These are phyloP conservation scores for Euphorbia lathyris DNA, from an alignment of 345 rosid genomes.

Conservation along the genomic window DNA sequence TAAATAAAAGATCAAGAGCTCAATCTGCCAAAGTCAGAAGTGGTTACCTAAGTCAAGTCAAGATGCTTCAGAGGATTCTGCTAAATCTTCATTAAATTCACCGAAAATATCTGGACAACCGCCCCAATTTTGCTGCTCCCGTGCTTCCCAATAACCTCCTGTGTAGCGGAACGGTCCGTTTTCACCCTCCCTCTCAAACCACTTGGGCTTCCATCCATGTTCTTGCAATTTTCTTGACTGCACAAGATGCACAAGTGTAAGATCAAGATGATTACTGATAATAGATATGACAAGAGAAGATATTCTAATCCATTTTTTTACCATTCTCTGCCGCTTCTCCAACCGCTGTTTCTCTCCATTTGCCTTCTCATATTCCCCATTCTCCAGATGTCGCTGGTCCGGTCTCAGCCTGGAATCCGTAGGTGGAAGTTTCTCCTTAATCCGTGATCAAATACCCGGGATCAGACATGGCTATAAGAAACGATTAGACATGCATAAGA, in stretches of 20 bases:
- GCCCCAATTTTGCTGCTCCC: conserved; percentile 61
- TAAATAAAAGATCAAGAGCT: no score
- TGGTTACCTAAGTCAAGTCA: conserved; percentile 32
- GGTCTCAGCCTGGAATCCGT: conserved; percentile 97
- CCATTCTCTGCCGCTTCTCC: conserved; percentile 96
- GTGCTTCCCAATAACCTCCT: conserved; percentile 98
- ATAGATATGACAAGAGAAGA: background rate
- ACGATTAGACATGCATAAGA: conserved; percentile 41
- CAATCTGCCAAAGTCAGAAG: no score
- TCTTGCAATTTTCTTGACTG: conserved; percentile 91
- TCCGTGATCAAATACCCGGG: conserved; percentile 62
- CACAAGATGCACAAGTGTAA: conserved; percentile 3
- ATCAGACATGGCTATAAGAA: conserved; percentile 50
- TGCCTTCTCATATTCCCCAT: conserved; percentile 95
- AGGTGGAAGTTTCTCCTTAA: conserved; percentile 95
- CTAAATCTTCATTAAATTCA: conserved; percentile 48
- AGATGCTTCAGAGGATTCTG: conserved; percentile 30
- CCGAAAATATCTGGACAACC: conserved; percentile 81
- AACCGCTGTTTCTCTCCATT: conserved; percentile 86
- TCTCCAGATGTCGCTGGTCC: conserved; percentile 93
- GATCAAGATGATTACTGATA: background rate
- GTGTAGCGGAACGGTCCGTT: conserved; percentile 53
- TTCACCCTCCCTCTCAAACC: conserved; percentile 65
- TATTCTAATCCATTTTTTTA: conserved; percentile 19
- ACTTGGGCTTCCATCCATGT: conserved; percentile 87